Conservation (phyloP, 148 eudicot genomes). For the Polygonum aviculare region DNA sequence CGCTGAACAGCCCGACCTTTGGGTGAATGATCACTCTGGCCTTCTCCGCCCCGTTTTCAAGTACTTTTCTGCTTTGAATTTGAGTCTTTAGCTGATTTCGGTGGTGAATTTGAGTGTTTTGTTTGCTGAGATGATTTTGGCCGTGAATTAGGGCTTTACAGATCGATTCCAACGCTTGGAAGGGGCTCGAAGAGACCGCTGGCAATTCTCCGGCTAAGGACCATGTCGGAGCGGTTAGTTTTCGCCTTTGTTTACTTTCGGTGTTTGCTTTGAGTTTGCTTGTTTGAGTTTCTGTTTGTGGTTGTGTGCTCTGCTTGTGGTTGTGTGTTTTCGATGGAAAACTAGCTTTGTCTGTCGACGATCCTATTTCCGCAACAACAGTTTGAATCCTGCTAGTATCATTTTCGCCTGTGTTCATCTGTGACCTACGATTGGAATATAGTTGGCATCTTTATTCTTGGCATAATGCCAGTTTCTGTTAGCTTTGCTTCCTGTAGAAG, state of each 20-base stretch:
- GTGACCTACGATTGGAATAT: not conserved
- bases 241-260: not conserved
- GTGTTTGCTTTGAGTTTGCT: too few relatives aligned
- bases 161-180: slow-evolving; percentile 64
- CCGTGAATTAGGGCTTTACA: slow-evolving; percentile 50
- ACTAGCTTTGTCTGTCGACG: too few relatives aligned
- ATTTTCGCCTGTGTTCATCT: not conserved
- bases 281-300: too few relatives aligned
- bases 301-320: too few relatives aligned
- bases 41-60: slow-evolving; percentile 81
- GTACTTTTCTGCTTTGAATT: slow-evolving; percentile 19
- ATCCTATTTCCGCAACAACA: too few relatives aligned
- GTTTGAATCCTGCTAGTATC: too few relatives aligned
- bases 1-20: slow-evolving; percentile 51
- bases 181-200: slow-evolving; percentile 79
- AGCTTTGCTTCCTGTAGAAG: not conserved
- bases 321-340: too few relatives aligned
- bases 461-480: not conserved
- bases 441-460: not conserved
- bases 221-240: slow-evolving; percentile 75
- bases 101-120: not conserved
- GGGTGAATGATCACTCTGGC: slow-evolving; percentile 48
- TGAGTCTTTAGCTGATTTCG: not conserved
- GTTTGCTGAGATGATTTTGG: not conserved
- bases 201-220: slow-evolving; percentile 35